Evolutionary conservation across 2,329 filamentous ascomycete species (phyloP).

Genomic region (Apiospora kogelbergensis): DNA sequence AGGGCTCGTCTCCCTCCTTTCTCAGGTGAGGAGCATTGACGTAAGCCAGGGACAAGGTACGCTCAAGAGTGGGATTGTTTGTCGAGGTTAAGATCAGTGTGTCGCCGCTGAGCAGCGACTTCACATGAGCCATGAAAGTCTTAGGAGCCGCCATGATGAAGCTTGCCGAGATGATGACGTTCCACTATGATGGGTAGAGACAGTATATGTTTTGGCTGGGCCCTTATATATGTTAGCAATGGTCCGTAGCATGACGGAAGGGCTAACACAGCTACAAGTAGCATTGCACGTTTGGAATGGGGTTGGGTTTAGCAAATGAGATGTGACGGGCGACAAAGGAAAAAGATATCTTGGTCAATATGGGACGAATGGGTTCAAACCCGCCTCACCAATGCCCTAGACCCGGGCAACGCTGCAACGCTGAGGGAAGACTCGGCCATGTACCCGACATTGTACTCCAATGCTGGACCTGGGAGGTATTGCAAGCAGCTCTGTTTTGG

Average conservation of each 20-base stretch:
- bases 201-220: not conserved
- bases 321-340: not conserved
- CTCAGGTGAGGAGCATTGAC: conserved; percentile 84
- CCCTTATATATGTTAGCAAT: not conserved
- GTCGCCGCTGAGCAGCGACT: conserved; percentile 92
- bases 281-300: not conserved
- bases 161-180: conserved; percentile 39
- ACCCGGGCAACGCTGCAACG: not conserved
- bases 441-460: not conserved
- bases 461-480: not conserved
- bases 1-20: conserved; percentile 89
- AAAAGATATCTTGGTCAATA: not conserved
- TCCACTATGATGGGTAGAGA: conserved; percentile 20
- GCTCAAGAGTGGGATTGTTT: conserved; percentile 79
- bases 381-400: not conserved
- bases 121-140: conserved; percentile 72
- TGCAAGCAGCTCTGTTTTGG: not conserved
- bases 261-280: not conserved
- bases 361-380: not conserved
- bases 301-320: not conserved
- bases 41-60: conserved; percentile 86
- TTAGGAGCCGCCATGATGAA: conserved; percentile 36
- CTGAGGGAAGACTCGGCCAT: not conserved
- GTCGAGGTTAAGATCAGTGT: conserved; percentile 81
- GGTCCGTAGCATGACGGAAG: not conserved